Percentiles rank a stretch among this genome's conserved stretches.
phyloP scores from a whole-genome alignment of 2,329 filamentous ascomycete genomes.

The Botryosphaeria dothidea region DNA sequence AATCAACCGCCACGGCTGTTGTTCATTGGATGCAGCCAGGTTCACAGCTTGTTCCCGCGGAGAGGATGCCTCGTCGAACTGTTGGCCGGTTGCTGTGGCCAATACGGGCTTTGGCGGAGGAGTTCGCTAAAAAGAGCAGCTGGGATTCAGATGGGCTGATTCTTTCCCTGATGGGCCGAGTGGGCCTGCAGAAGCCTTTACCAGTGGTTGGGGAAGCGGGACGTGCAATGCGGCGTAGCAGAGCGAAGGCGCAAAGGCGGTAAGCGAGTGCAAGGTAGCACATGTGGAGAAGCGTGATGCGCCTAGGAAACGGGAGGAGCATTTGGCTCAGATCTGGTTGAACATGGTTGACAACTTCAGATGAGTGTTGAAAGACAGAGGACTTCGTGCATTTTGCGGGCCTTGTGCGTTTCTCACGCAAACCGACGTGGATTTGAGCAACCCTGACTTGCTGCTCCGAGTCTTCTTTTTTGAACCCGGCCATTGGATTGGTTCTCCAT shows the following conservation, averaged over 20 bases:
- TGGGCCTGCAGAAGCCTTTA: neutral
- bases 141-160: neutral
- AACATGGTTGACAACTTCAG: no score
- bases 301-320: neutral
- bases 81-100: neutral
- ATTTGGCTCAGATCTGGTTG: neutral
- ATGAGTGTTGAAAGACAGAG: no score
- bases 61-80: neutral
- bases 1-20: neutral
- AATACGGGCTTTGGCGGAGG: neutral
- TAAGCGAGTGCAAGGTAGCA: neutral
- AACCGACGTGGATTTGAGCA: no score
- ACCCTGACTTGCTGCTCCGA: no score
- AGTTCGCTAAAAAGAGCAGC: neutral
- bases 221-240: neutral
- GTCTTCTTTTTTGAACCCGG: no score
- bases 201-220: neutral
- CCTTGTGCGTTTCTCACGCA: no score
- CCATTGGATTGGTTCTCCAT: no score
- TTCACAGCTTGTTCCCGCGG: neutral
- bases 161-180: neutral
- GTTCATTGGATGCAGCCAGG: neutral
- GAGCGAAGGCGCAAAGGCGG: neutral
- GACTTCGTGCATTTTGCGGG: no score
- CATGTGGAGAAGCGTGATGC: neutral